Conservation (phyloP, 805 yeast species). For the Pichia paraexigua region DNA sequence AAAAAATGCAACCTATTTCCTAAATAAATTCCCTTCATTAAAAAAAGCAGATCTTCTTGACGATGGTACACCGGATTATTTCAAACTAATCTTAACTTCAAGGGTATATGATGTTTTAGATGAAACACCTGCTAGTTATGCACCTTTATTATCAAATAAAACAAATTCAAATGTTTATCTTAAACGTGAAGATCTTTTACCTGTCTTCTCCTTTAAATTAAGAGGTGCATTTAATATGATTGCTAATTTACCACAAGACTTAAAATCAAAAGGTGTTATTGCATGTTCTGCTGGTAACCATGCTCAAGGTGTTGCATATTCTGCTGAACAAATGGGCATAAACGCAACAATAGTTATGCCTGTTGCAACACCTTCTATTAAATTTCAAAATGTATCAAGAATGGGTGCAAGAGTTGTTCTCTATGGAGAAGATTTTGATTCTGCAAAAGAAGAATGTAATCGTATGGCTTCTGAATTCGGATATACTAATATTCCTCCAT, state of each 20-base stretch:
- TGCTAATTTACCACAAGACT: conserved; percentile 66
- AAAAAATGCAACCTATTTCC: neutral
- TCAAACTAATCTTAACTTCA: conserved; percentile 82
- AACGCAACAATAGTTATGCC: conserved; percentile 99
- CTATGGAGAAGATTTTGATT: conserved; percentile 89
- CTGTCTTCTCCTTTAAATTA: conserved; percentile 91
- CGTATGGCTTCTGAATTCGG: conserved; percentile 63
- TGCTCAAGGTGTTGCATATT: conserved; percentile 97
- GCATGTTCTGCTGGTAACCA: conserved; percentile 99
- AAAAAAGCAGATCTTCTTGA: conserved; percentile 42
- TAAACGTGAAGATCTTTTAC: conserved; percentile 88
- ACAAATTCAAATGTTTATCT: conserved; percentile 68
- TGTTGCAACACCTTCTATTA: conserved; percentile 90
- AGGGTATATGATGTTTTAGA: conserved; percentile 91
- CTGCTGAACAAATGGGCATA: conserved; percentile 76
- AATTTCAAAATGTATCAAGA: conserved; percentile 83
- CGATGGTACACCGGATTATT: conserved; percentile 82
- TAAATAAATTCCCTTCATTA: conserved; percentile 38
- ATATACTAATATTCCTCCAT: conserved; percentile 91
- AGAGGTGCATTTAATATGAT: conserved; percentile 98
- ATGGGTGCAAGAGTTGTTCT: conserved; percentile 92
- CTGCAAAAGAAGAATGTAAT: conserved; percentile 87
- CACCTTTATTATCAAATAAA: conserved; percentile 64
- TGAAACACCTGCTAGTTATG: conserved; percentile 79
- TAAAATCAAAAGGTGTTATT: conserved; percentile 77